phyloP scores from a whole-genome alignment of 2,329 filamentous ascomycete genomes.

The Epichloe baconii region DNA sequence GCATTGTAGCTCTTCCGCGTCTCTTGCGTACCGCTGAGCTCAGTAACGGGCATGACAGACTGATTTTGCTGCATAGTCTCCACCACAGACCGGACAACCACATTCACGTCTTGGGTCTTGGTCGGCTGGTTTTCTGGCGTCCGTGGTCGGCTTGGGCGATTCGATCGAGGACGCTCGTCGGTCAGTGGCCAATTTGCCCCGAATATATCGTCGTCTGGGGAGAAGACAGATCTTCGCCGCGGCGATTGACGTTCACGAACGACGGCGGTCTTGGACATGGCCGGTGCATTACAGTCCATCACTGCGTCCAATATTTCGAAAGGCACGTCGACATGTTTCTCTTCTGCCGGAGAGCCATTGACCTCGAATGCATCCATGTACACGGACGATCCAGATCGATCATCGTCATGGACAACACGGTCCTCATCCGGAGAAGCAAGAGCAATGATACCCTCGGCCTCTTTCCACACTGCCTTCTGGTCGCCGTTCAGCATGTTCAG shows the following conservation, averaged over 20 bases:
- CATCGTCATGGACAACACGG: conserved; percentile 22
- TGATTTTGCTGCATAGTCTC: conserved; percentile 52
- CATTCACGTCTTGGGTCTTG: conserved; percentile 26
- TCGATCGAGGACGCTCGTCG: conserved; percentile 23
- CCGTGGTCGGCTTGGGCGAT: conserved; percentile 28
- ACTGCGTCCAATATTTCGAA: conserved; percentile 30
- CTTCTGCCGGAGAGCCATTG: conserved; percentile 32
- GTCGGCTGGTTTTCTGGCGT: conserved; percentile 25
- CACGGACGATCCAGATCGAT: conserved; percentile 24
- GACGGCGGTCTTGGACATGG: conserved; percentile 36
- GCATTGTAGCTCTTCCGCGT: conserved; percentile 21
- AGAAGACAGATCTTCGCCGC: conserved; percentile 48
- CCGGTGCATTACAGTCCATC: conserved; percentile 28
- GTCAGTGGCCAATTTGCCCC: conserved; percentile 34
- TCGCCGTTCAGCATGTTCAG: conserved; percentile 51
- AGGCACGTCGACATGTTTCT: conserved; percentile 23
- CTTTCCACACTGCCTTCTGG: conserved; percentile 54
- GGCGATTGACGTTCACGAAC: conserved; percentile 39
- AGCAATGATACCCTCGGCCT: conserved; percentile 78
- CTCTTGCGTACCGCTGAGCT: conserved; percentile 24
- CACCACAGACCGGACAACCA: conserved; percentile 48
- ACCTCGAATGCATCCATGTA: conserved; percentile 29
- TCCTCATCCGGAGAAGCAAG: conserved; percentile 60
- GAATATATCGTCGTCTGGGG: conserved; percentile 56
- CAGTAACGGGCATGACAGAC: conserved; percentile 17